phyloP scores from a whole-genome alignment of 177 flowering plant genomes.

The Tripterygium wilfordii region DNA sequence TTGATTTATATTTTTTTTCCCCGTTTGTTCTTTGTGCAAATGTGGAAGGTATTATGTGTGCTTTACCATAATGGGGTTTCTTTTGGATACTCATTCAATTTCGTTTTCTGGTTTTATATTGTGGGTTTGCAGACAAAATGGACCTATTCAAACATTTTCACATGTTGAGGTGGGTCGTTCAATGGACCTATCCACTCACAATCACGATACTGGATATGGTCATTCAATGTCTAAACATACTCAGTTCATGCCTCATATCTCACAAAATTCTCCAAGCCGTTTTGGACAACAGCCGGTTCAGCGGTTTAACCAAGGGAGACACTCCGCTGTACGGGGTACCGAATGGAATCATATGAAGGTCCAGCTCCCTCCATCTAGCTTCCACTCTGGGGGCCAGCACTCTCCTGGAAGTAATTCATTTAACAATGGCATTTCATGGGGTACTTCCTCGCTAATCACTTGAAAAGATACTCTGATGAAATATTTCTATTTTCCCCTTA shows the following conservation, averaged over 20 bases:
- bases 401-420: slow-evolving; percentile 55
- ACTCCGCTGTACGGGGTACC: slow-evolving; percentile 32
- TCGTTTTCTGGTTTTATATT: slow-evolving; percentile 3
- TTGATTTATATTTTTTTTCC: no score
- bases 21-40: no score
- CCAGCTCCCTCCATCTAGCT: slow-evolving; percentile 44
- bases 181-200: slow-evolving; percentile 45
- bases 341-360: slow-evolving; percentile 53
- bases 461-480: no score
- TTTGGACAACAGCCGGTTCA: slow-evolving; percentile 67
- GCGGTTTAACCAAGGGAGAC: slow-evolving; percentile 42
- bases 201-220: slow-evolving; percentile 35
- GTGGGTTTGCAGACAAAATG: slow-evolving; percentile 52
- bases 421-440: slow-evolving; percentile 53
- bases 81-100: no score
- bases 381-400: slow-evolving; percentile 40
- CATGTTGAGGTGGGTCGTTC: slow-evolving; percentile 49
- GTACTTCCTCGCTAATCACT: slow-evolving; percentile 31
- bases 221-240: slow-evolving; percentile 47
- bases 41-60: no score
- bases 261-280: slow-evolving; percentile 72
- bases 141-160: slow-evolving; percentile 47
- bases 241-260: slow-evolving; percentile 41
- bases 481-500: no score
- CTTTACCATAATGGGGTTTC: no score